Evolutionary conservation across 2,329 filamentous ascomycete genomes (phyloP), one percentile per base, ranked within the genome.

Genomic region (Mycosphaerella sp.): DNA sequence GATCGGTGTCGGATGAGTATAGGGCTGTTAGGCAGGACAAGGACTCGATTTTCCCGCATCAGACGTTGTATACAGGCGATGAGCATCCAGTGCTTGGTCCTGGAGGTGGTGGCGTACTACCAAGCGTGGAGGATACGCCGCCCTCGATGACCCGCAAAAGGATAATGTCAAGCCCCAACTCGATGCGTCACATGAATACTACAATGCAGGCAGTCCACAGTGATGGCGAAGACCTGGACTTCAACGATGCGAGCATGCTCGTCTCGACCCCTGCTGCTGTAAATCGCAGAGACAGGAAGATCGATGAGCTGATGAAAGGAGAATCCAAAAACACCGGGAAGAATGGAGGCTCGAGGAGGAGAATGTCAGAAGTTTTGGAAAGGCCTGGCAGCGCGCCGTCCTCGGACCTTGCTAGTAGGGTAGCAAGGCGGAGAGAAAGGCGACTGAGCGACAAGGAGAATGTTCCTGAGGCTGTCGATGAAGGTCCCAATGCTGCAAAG

Each of bases 241-340:
- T 77, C 50, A 71, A 73, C 47, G 67, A 70, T 16, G 69, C 66
- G 14, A 74, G 72, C 12, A 60, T 77, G 35, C 68, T 76, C 4
- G 71, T 72, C 4, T 76, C 74, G 4, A 77, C 75, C 2, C 75
- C 75, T 12, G 45, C 45, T 25, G 68, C 68, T 64, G 58, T 59
- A 8, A 59, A 73, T 63, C 51, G 34, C 48, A 53, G 49, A 9
- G 52, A 59, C 34, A 69, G 66, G 1, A 62, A 59, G 28, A 63
- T 76, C 21, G 72, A 75, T 52, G 67, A 71, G 35, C 70, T 75
- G 41, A 64, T 71, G 41, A 65, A 70, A 54, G 63, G 67, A 14
- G 73, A 75, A 53, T 65, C 71, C 12, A 68, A 73, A 46, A 6
- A 25, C 21, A 65, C 59, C 14, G 49, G 71, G 25, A 68, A 66